These are phyloP conservation scores for Dissophora globulifera DNA, from an alignment of 192 early-diverging fungal genomes.

Conservation along the genomic window DNA sequence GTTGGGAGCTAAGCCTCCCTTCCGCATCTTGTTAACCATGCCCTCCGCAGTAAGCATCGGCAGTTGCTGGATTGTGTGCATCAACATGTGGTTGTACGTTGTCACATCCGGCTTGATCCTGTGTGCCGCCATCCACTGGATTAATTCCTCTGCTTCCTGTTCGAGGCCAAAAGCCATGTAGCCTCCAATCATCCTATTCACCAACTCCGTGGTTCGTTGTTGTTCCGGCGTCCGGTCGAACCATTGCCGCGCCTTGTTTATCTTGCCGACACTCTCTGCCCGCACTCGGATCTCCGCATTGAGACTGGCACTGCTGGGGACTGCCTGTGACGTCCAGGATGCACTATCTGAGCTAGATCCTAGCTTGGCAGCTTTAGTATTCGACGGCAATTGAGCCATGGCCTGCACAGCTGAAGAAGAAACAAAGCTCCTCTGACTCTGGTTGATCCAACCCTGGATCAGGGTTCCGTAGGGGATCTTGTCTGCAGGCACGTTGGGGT, in stretches of 20 bases:
- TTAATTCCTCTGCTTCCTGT: constrained; percentile 27
- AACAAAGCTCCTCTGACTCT: constrained; percentile 29
- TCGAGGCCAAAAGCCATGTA: constrained; percentile 42
- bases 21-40: constrained; percentile 25
- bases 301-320: constrained; percentile 34
- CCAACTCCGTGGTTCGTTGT: constrained; percentile 10
- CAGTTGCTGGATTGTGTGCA: constrained; percentile 16
- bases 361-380: neutral
- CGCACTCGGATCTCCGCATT: constrained; percentile 14
- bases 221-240: constrained; percentile 23
- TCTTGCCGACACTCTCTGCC: constrained; percentile 22
- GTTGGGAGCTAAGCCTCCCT: constrained; percentile 16
- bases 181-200: constrained; percentile 42
- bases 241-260: constrained; percentile 38
- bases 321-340: constrained; percentile 10
- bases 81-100: constrained; percentile 47
- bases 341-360: neutral
- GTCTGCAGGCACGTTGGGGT: neutral
- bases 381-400: neutral
- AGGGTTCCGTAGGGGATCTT: constrained; percentile 29
- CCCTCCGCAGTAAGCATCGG: constrained; percentile 35
- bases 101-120: constrained; percentile 35
- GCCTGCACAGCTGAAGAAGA: constrained; percentile 20
- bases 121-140: constrained; percentile 35
- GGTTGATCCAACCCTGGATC: constrained; percentile 47